Evolutionary conservation across 169 alveolate species (phyloP).

Genomic region (Miamiensis avidus): DNA sequence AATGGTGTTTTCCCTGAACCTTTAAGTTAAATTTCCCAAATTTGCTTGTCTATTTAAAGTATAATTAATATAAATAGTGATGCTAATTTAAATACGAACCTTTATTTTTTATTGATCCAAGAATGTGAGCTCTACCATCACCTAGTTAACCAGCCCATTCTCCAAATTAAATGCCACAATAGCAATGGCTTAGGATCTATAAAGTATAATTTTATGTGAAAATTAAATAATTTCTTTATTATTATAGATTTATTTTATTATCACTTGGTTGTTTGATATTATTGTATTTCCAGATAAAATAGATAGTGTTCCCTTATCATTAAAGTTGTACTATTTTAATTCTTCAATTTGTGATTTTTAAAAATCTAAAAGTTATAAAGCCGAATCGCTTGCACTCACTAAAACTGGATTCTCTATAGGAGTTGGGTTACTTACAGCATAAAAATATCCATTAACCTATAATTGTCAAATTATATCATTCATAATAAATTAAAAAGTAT

Average conservation of each 20-base stretch:
- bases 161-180: conserved; percentile 72
- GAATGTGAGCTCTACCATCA: conserved; percentile 68
- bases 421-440: conserved; percentile 38
- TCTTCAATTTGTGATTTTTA: conserved; percentile 11
- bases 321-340: no score
- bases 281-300: conserved; percentile 51
- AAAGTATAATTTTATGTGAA: neutral
- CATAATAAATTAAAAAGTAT: no score
- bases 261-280: conserved; percentile 11
- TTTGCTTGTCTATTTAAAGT: conserved; percentile 4
- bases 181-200: conserved; percentile 55
- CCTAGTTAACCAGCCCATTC: conserved; percentile 68
- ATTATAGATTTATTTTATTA: neutral
- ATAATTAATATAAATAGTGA: neutral
- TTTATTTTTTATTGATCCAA: conserved; percentile 52
- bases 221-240: neutral
- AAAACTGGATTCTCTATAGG: conserved; percentile 54
- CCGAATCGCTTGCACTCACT: conserved; percentile 25
- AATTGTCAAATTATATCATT: no score
- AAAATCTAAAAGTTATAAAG: conserved; percentile 27
- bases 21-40: conserved; percentile 64
- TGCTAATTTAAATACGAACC: neutral
- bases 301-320: conserved; percentile 32
- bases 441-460: conserved; percentile 48
- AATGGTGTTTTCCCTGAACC: conserved; percentile 82